Base-by-base conservation (phyloP, 257 asterid species). In the Anisodus tanguticus region DNA sequence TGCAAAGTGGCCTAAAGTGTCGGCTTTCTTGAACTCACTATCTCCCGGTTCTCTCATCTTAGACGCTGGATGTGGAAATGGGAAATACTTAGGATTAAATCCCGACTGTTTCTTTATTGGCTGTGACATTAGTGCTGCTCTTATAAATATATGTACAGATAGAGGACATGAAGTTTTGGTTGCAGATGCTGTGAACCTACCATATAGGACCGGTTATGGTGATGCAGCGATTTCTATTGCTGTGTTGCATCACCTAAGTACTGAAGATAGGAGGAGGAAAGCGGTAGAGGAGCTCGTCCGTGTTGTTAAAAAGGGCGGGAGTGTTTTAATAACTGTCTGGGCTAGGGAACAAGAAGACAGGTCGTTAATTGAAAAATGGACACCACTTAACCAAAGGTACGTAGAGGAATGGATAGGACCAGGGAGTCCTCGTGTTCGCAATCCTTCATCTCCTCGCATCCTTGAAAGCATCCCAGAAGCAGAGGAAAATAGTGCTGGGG, bases 1-100 rank as follows among this genome's bases (percentile, higher is more conserved):
- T 85, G 98, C 99, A 8, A 97, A 95, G 88, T 97, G 99, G 99
- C 99, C 99, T 45, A 97, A 97, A 88, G 99, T 97, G 69, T 94
- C 97, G 79, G 82, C 89, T 22, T 97, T 97, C 85, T 83, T 97
- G 51, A 92, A 91, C 88, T 86, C 99, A 4, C 84, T 97, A 80
- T 91, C 94, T 79, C 54, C 84, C 0, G 99, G 98, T 15, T 97
- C 99, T 10, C 98, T 97, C 77, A 84, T 95, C 54, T 68, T 97
- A 19, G 99, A 97, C 58, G 97, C 98, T 3, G 99, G 99, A 22
- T 97, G 99, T 76, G 99, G 99, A 31, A 97, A 97, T 70, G 99
- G 99, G 68, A 97, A 97, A 67, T 97, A 97, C 83, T 88, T 97
- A 82, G 98, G 99, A 31, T 79, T 97, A 78, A 97, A 93, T 83